Base-by-base conservation (phyloP, 1,284 basidiomycete species). In the Melampsora americana region DNA sequence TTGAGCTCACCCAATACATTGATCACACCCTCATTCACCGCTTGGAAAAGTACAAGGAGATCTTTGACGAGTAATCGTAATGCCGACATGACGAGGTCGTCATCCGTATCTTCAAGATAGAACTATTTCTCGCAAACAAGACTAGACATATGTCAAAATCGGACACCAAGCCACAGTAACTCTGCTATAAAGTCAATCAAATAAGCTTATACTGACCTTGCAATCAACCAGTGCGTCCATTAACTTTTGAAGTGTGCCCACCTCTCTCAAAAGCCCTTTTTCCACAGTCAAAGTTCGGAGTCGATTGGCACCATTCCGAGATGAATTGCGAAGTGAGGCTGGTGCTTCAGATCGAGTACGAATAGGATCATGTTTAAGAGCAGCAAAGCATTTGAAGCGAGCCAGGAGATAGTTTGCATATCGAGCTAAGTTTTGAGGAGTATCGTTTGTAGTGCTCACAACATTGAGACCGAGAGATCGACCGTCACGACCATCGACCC, bases 21-120 rank as follows among this genome's bases (percentile, higher is more conserved):
- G 85, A 97, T 96, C 66, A 98, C 92, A 75, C 95, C 95, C 82
- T 99, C 95, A 81, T 99, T 99, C 77, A 93, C 91, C 2, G 93
- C 94, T 81, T 96, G 95, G 83, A 98, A 98, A 23, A 99, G 86
- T 74, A 96, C 92, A 66, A 99, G 86, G 7, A 99, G 87, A 83
- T 99, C 96, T 82, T 98, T 98, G 79, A 98, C 91, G n/a, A 96
- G 86, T 90, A 99, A 92, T 59, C 92, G 87, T 77, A 97, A 86
- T 0, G 96, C 93, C 1, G 91, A 89, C 75, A 92, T 90, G 68
- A 98, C 87, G 80, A 96, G 92, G 81, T 99, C 95, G 80, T 92
- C 90, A 30, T 95, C 85, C 48, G 61, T 79, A 81, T 97, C 90
- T 80, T 98, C 95, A 70, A 93, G 84, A 84, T 96, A 99, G 83